Evolutionary conservation across 176 grass and related monocot genomes (phyloP), one percentile per base, ranked within the genome.

Genomic region (Hyparrhenia diplandra): DNA sequence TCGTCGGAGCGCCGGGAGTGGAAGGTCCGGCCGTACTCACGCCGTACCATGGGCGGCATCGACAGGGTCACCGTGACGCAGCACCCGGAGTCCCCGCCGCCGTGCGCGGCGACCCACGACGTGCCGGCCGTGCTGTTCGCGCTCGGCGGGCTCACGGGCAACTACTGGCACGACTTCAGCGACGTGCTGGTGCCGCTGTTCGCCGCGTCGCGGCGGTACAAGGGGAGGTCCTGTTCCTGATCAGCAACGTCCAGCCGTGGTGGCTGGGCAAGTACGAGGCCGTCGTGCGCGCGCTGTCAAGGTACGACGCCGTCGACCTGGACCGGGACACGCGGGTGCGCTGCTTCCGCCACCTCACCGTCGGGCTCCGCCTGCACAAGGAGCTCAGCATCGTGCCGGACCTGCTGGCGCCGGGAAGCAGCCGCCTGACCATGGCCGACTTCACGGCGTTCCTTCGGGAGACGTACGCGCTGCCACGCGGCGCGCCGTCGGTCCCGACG

Each of bases 211-310:
- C 84, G 77, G 3, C 79, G 80, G 45, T 91, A 89, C 77, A 59
- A 21, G 86, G 91, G 11, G 88, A 97, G 27, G 91, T 93, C 51
- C 75, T 82, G 32, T 79, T 97, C 41, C 65, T 97, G 2, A 18
- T 91, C 49, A 67, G 35, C 73, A 88, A 91, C 78, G 67, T 79
- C 39, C 89, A 89, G 27, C 83, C 73, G 2, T 97, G 91, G 94
- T 97, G 94, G 94, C 69, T 97, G 4, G 82, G 58, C 78, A 97
- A 94, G 84, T 97, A 97, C n/a, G n/a, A 82, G 32, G 80, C 14
- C 28, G 35, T 94, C 1, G 54, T 97, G 16, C 88, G 77, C 6
- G 74, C 65, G 8, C 62, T 97, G 20, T 90, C 94, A 0, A n/a
- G 27, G 32, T 83, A 90, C 78, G 85, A 94, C 29, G 75, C 90